These are phyloP conservation scores for Echium plantagineum DNA, from an alignment of 257 asterid genomes.

Conservation along the genomic window DNA sequence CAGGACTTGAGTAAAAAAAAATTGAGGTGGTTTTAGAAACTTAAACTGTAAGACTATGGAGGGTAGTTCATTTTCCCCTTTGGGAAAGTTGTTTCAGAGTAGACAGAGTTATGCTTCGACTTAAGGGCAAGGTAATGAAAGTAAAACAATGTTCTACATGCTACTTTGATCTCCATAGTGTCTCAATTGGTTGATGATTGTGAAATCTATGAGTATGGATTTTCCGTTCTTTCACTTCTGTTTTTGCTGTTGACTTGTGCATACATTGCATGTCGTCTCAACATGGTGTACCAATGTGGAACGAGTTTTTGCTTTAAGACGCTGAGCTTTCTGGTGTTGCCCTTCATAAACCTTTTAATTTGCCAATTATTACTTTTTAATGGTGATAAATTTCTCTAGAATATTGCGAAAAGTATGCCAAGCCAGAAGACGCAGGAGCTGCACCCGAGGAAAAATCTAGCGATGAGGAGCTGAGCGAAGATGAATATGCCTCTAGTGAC, in stretches of 20 bases:
- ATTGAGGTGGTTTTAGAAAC: not conserved
- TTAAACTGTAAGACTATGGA: too few species aligned
- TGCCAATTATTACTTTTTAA: not conserved
- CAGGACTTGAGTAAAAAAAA: not conserved
- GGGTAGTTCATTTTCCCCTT: too few species aligned
- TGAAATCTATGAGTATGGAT: not conserved
- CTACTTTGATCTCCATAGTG: not conserved
- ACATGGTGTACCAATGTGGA: not conserved
- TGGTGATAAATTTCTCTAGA: constrained; percentile 24
- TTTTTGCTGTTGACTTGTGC: not conserved
- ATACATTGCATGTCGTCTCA: not conserved
- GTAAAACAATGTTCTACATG: not conserved
- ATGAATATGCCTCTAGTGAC: constrained; percentile 56
- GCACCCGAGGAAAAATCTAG: constrained; percentile 58
- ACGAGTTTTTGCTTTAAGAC: not conserved
- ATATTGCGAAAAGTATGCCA: constrained; percentile 67
- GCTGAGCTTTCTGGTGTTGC: not conserved
- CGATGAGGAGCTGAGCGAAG: constrained; percentile 68
- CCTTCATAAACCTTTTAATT: not conserved
- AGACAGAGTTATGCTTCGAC: not conserved
- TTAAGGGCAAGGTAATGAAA: not conserved
- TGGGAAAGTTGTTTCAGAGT: too few species aligned
- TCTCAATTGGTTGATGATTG: not conserved
- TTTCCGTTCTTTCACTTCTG: not conserved
- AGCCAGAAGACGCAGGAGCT: constrained; percentile 67